These are phyloP conservation scores for Colletotrichum sp. DNA, from an alignment of 2,329 filamentous ascomycete species.

Conservation along the genomic window DNA sequence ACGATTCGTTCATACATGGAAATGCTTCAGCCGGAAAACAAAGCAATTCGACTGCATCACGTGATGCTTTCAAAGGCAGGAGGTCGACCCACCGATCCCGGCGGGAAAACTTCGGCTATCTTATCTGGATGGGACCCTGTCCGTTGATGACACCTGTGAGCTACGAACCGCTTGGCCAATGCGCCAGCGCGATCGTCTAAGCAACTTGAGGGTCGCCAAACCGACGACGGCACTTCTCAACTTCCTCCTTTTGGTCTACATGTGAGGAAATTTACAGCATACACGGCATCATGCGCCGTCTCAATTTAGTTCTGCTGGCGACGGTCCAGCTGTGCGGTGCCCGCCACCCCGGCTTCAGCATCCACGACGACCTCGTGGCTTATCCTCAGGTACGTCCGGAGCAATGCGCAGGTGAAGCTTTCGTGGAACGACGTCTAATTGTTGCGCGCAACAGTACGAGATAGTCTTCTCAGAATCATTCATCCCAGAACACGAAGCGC, in stretches of 20 bases:
- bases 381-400: conserved; percentile 74
- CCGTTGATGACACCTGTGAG: conserved; percentile 22
- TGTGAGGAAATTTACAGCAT: conserved; percentile 33
- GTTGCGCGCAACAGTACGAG: conserved; percentile 66
- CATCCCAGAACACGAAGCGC: conserved; percentile 73
- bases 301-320: conserved; percentile 48
- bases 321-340: conserved; percentile 49
- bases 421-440: neutral
- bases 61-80: neutral
- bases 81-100: neutral
- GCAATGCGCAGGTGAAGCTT: neutral
- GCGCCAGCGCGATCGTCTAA: neutral
- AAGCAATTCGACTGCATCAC: too few species aligned
- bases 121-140: neutral
- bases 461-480: conserved; percentile 76
- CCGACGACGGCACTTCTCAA: neutral
- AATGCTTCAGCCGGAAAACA: too few species aligned
- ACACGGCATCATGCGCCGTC: conserved; percentile 54
- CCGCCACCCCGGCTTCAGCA: conserved; percentile 71
- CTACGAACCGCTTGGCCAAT: conserved; percentile 1
- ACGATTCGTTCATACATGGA: too few species aligned
- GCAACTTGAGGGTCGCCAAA: neutral
- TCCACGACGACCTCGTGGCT: conserved; percentile 85
- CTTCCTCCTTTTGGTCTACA: conserved; percentile 24
- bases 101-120: conserved; percentile 9